Evolutionary conservation across 768 basidiomycete species (phyloP).

Genomic region (Lentinula aciculospora): DNA sequence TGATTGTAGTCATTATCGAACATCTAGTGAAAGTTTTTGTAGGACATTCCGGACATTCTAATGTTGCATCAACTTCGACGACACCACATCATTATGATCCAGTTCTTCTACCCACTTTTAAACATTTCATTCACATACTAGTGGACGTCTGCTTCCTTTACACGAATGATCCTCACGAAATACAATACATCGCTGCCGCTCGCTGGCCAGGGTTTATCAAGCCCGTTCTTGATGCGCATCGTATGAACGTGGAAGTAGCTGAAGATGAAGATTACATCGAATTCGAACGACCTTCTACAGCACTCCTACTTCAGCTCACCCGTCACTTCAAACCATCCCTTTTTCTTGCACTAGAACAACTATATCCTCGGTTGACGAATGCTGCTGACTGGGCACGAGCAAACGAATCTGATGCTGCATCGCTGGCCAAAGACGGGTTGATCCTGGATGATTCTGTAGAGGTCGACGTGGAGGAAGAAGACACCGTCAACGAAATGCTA

Average conservation of each 20-base stretch:
- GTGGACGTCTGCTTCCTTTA: constrained; percentile 60
- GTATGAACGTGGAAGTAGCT: constrained; percentile 13
- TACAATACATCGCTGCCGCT: constrained; percentile 71
- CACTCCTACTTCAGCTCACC: constrained; percentile 60
- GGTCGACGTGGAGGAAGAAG: constrained; percentile 8
- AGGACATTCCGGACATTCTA: not conserved
- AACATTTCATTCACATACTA: constrained; percentile 55
- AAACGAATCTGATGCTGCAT: constrained; percentile 27
- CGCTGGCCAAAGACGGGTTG: not conserved
- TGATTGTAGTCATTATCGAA: constrained; percentile 22
- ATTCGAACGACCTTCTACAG: constrained; percentile 40
- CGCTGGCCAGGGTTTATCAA: constrained; percentile 78
- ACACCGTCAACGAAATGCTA: not conserved
- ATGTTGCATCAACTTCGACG: constrained; percentile 3
- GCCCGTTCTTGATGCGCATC: constrained; percentile 54
- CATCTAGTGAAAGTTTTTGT: constrained; percentile 10
- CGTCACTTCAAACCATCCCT: constrained; percentile 60
- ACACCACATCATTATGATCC: constrained; percentile 42
- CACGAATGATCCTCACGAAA: constrained; percentile 61
- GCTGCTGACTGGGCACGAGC: constrained; percentile 55
- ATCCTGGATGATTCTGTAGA: not conserved
- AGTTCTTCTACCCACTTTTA: constrained; percentile 50
- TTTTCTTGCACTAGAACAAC: constrained; percentile 53
- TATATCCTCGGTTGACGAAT: constrained; percentile 65
- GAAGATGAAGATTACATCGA: constrained; percentile 19